phyloP scores from a whole-genome alignment of 441 rosid genomes.

The Macaranga tanarius region DNA sequence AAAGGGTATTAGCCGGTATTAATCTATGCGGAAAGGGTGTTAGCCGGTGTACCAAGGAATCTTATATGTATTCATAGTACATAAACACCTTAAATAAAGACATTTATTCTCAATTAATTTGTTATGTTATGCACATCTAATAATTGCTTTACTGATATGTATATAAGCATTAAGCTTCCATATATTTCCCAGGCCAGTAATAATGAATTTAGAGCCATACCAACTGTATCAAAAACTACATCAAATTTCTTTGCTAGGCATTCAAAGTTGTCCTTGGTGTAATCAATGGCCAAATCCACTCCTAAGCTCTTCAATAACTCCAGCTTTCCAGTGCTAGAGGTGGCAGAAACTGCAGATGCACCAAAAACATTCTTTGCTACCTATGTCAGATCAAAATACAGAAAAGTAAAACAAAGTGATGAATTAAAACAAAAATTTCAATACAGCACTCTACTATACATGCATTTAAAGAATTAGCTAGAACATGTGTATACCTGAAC shows the following conservation, averaged over 20 bases:
- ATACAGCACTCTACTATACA: too few relatives aligned
- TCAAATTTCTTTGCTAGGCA: slow-evolving; percentile 64
- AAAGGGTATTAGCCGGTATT: too few relatives aligned
- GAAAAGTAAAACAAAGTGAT: neutral
- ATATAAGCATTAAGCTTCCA: too few relatives aligned
- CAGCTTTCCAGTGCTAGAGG: slow-evolving; percentile 55
- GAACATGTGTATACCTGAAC: slow-evolving; percentile 55
- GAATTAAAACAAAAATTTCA: too few relatives aligned
- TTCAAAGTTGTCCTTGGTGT: slow-evolving; percentile 64
- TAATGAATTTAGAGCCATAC: slow-evolving; percentile 32
- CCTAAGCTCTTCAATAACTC: slow-evolving; percentile 65
- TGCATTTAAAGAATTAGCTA: neutral
- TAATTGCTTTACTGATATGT: too few relatives aligned
- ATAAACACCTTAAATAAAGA: too few relatives aligned
- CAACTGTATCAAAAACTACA: slow-evolving; percentile 72
- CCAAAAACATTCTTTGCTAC: slow-evolving; percentile 13
- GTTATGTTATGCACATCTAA: too few relatives aligned
- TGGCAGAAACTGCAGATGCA: slow-evolving; percentile 1
- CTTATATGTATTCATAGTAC: too few relatives aligned
- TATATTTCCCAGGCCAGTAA: neutral
- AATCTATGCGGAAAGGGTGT: too few relatives aligned
- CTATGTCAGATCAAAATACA: neutral
- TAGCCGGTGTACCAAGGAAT: too few relatives aligned
- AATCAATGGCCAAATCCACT: slow-evolving; percentile 73
- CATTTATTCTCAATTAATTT: too few relatives aligned